Base-by-base conservation (phyloP, 73 alveolate genomes). In the Tetrahymena malaccensis region DNA sequence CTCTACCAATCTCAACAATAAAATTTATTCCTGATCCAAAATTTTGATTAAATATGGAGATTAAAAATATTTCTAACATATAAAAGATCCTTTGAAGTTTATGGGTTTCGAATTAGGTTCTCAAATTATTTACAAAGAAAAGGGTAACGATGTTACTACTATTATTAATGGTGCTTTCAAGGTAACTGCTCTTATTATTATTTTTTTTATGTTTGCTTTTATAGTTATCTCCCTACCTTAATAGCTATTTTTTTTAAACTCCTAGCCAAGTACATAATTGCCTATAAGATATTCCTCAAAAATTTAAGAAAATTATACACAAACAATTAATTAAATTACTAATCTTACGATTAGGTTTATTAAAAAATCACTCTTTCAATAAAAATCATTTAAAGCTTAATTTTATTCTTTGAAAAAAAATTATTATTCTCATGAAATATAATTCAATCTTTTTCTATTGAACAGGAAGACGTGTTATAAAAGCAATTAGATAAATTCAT, bases 401-500 rank as follows among this genome's bases (percentile, higher is more conserved):
- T 50, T 50, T 50, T 5, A 0, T 15, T 50, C 4, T 11, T 50
- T 21, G 27, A 50, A 50, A 50, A 50, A 50, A n/a, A n/a, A n/a
- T n/a, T n/a, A 50, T 35, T 35, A 50, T 19, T 50, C 9, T 50
- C 3, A 50, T 50, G 8, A 1, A 13, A 50, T 70, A 0, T 70
- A 70, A 70, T 57, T 57, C 17, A n/a, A n/a, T n/a, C 34, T 70
- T 25, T 25, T 70, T 70, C 1, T n/a, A 27, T 25, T 3, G 25
- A 70, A 94, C 35, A 96, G 44, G 97, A 96, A 56, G 98, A 98
- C 37, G 93, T 94, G 27, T 95, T 98, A 10, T 85, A 96, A 85
- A 94, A 97, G 89, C 31, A 58, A 13, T 96, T 98, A 17, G 99
- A 98, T 93, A 96, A 96, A 58, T 98, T 98, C 94, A 98, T 98